These are phyloP conservation scores for Talaromyces atroroseus DNA, from an alignment of 2,329 filamentous ascomycete species.

Conservation along the genomic window DNA sequence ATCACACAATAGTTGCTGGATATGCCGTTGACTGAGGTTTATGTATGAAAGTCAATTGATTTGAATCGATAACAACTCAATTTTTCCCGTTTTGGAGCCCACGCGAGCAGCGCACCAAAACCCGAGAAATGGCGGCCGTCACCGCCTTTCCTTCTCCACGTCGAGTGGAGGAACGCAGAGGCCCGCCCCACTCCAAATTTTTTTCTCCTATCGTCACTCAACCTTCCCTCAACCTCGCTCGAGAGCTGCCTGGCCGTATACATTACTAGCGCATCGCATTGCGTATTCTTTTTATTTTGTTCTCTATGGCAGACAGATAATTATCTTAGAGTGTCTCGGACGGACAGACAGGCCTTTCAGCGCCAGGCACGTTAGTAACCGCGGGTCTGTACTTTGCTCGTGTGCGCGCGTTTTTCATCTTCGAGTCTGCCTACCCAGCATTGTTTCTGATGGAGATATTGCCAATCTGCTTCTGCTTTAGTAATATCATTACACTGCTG, in stretches of 20 bases:
- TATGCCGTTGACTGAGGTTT: too few species aligned
- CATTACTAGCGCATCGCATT: background rate
- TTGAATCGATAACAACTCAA: background rate
- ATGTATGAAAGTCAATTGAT: too few species aligned
- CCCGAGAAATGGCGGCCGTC: background rate
- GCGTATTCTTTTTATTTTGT: background rate
- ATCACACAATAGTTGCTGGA: background rate
- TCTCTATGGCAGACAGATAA: background rate
- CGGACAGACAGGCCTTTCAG: background rate
- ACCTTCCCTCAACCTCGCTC: background rate
- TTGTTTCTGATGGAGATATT: background rate
- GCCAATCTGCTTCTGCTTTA: background rate
- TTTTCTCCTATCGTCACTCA: constrained; percentile 8
- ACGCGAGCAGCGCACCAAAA: constrained; percentile 7
- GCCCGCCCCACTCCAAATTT: constrained; percentile 10
- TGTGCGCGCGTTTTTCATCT: background rate
- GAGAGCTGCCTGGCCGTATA: background rate
- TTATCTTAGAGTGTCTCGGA: background rate
- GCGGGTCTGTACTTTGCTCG: constrained; percentile 5
- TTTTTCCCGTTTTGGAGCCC: background rate
- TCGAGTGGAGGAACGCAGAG: background rate
- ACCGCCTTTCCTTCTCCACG: constrained; percentile 8
- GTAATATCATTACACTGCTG: background rate
- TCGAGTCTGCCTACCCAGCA: background rate
- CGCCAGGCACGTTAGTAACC: background rate